Base-by-base conservation (phyloP, 768 basidiomycete genomes). In the Thelephora aurantiotincta region DNA sequence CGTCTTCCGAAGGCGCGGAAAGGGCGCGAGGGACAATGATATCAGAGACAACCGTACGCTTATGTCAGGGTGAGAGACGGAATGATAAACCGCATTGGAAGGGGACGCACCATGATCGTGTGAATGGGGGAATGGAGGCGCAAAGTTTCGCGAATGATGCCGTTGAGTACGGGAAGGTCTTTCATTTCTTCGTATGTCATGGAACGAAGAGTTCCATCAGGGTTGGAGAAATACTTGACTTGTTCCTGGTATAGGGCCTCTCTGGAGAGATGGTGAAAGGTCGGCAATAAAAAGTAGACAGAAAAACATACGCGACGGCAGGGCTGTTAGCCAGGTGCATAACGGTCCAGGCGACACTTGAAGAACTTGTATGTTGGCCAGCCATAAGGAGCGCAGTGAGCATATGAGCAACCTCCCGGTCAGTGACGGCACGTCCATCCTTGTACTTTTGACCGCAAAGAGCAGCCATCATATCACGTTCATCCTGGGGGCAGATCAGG, bases 301-400 rank as follows among this genome's bases (percentile, higher is more conserved):
- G 35, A 2, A 18, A 6, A 11, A 74, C 82, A 57, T 59, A 92
- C 88, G 76, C 78, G 51, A 93, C 57, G 20, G 85, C 78, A 1
- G 74, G 75, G 43, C 80, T 74, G 52, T 76, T 68, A 23, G 92
- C 94, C 26, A 98, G 62, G 58, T 96, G 90, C 37, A 97, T 75
- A 35, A 98, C 70, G 13, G 81, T 61, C 96, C 96, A 99, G 9
- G 91, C 82, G 30, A 80, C 80, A 18, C 89, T 83, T 2, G 96
- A 82, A 12, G 96, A 96, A 56, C 86, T 89, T 0, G 96, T 99
- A 65, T 99, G 96, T 67, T 99, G 96, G 35, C 96, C 96, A 38
- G 96, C 96, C 96, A 99, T 98, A 53, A 99, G 80, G 42, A 99
- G 76, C 13, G 96, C 96, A 58, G 97, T 99, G 83, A 99, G 80